These are phyloP conservation scores for Blastomyces emzantsi DNA, from an alignment of 2,329 filamentous ascomycete genomes.

Conservation along the genomic window DNA sequence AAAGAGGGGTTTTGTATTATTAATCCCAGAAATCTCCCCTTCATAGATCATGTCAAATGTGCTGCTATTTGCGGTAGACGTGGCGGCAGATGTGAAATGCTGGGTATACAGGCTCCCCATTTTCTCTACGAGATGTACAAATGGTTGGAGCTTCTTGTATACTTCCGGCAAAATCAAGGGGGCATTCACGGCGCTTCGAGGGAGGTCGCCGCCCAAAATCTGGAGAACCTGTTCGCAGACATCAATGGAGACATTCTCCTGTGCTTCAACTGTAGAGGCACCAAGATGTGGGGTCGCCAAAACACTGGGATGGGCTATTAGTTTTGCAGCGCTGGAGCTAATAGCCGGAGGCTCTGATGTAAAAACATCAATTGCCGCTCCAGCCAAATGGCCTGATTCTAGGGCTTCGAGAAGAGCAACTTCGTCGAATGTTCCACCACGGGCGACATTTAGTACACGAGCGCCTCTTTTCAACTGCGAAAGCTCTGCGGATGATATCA, in stretches of 20 bases:
- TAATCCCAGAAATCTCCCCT: slow-evolving; percentile 60
- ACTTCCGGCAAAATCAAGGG: slow-evolving; percentile 74
- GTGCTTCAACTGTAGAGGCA: slow-evolving; percentile 70
- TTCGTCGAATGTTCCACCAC: slow-evolving; percentile 74
- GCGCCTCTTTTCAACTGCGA: slow-evolving; percentile 63
- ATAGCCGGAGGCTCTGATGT: slow-evolving; percentile 63
- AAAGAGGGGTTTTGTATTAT: slow-evolving; percentile 69
- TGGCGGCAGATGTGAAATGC: slow-evolving; percentile 47
- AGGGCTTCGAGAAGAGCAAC: slow-evolving; percentile 60
- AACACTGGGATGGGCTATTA: slow-evolving; percentile 61
- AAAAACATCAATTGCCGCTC: slow-evolving; percentile 72
- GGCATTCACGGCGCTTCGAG: slow-evolving; percentile 69
- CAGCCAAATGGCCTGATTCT: slow-evolving; percentile 61
- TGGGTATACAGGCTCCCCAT: slow-evolving; percentile 74
- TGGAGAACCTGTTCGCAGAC: slow-evolving; percentile 71
- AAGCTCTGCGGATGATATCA: slow-evolving; percentile 60
- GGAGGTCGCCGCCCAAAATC: slow-evolving; percentile 63
- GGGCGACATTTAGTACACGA: slow-evolving; percentile 67
- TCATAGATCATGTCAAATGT: slow-evolving; percentile 70
- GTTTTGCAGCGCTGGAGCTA: slow-evolving; percentile 50
- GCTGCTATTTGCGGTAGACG: slow-evolving; percentile 47
- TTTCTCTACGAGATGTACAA: slow-evolving; percentile 65
- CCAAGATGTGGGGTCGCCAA: slow-evolving; percentile 73
- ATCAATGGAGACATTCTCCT: slow-evolving; percentile 75
- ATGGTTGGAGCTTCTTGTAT: slow-evolving; percentile 67